Evolutionary conservation across 495 filamentous ascomycete genomes (phyloP), one percentile per base, ranked within the genome.

Genomic region (Acidiella bohemica): DNA sequence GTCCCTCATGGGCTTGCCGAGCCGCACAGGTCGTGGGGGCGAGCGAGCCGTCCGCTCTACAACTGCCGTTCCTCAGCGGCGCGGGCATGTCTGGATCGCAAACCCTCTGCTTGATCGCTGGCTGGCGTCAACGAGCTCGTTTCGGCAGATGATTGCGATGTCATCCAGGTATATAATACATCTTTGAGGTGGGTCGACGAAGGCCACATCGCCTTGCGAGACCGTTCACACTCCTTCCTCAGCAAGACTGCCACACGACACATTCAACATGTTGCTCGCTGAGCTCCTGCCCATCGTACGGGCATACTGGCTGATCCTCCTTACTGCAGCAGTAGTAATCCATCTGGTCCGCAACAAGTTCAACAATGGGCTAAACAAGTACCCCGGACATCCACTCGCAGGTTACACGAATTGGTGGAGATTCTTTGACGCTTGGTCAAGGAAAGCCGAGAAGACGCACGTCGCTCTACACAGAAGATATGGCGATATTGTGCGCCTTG

Each of bases 401-500:
- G 34, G 30, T 5, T 53, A 49, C 14, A 82, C 50, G 16, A 46
- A 53, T 23, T 53, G 50, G 50, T 54, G 51, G 51, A 32, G 83
- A 17, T 73, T 82, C 44, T 66, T 67, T 43, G 70, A 83, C 50
- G 78, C 80, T 2, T 71, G 70, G 38, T 61, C 62, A 8, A 65
- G 73, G 31, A 65, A 71, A 29, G 70, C 78, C 11, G 76, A 88
- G 42, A 53, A 68, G 33, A 78, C 77, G 3, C 76, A 82, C 53
- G 68, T 76, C 25, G 62, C 56, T 5, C 61, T 88, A 9, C 82
- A 87, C 54, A 66, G 64, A 11, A 71, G 81, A 56, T 68, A 85
- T 57, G 81, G 81, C 10, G 71, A 78, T 44, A 64, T 86, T 4
- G 75, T 86, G 4, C 70, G 80, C 21, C 56, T 84, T 10, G 76